Evolutionary conservation across 1,284 basidiomycete genomes (phyloP), one percentile per base, ranked within the genome.

Genomic region (Schizophyllum amplum): DNA sequence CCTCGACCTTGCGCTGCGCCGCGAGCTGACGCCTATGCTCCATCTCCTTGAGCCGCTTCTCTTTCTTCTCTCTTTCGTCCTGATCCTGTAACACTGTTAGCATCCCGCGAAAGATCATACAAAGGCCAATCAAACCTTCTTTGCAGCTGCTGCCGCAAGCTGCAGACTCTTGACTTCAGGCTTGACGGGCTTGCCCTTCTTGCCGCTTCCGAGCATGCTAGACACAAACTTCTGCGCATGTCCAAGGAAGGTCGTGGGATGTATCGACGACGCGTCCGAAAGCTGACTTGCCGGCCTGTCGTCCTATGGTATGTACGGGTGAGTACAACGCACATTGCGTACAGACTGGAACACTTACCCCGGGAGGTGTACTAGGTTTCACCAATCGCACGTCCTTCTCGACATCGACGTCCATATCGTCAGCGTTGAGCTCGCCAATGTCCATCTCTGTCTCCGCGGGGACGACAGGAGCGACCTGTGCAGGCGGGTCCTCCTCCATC

Each of bases 101-200:
- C 13, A 6, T 33, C 6, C 5, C 13, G 27, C 6, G 13, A 6
- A 13, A 33, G 13, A 33, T 33, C 6, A 33, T 33, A 33, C 27
- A 6, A 13, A 33, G 13, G 27, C 27, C 5, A 33, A 52, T 53
- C 51, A 47, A 33, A 93, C 92, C 85, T 88, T 93, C 75, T 90
- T 93, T 1, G 90, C 90, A 4, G 84, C 90, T 17, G 82, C 82
- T 0, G 87, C 88, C 17, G 92, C 92, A 59, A 86, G 80, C 66
- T 92, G 88, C 21, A 94, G 68, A 55, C 89, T 92, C 75, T 93
- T 94, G 54, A 92, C 82, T 62, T 90, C 87, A 1, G 81, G 73
- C 64, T 87, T 87, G 13, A 20, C 17, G 2, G 33, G 13, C 33
- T 42, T 42, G 27, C 66, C 72, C 67, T 88, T 90, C 71, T 86